phyloP scores from a whole-genome alignment of 345 rosid species.

The Balakata baccata region DNA sequence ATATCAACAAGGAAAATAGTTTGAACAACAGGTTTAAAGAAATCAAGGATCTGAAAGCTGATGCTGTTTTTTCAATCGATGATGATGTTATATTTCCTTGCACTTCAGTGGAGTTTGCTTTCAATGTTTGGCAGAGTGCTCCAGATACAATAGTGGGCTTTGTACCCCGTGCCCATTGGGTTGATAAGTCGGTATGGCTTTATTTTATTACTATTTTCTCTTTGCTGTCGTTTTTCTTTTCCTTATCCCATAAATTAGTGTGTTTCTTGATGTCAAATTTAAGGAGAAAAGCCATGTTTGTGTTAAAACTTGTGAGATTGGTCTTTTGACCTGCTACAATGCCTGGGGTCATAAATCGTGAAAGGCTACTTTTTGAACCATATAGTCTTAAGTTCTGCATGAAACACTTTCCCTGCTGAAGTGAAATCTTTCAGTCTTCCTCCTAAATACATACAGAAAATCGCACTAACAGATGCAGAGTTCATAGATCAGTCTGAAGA shows the following conservation, averaged over 20 bases:
- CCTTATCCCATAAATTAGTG: not conserved
- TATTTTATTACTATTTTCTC: not conserved
- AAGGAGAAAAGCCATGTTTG: not conserved
- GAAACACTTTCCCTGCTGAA: not conserved
- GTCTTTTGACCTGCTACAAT: too few species aligned
- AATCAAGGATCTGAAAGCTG: constrained; percentile 64
- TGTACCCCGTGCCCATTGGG: constrained; percentile 84
- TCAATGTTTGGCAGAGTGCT: constrained; percentile 87
- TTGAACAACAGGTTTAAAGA: constrained; percentile 92
- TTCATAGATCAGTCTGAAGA: not conserved
- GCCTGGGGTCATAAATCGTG: constrained; percentile 51
- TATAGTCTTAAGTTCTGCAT: not conserved
- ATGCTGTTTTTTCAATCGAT: constrained; percentile 87
- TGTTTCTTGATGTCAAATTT: not conserved
- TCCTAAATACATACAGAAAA: not conserved
- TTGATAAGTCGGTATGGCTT: constrained; percentile 53
- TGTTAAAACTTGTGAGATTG: not conserved
- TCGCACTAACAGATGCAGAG: not conserved
- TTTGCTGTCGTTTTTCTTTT: constrained; percentile 4
- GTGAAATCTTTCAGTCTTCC: not conserved
- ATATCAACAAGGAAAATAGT: constrained; percentile 80
- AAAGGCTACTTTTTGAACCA: constrained; percentile 24
- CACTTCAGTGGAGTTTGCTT: constrained; percentile 77
- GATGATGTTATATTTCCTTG: constrained; percentile 94
- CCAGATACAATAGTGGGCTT: constrained; percentile 86